Percentiles rank a stretch among this genome's conserved stretches.
Conservation (phyloP, 768 basidiomycete genomes). For the Suillus subluteus region DNA sequence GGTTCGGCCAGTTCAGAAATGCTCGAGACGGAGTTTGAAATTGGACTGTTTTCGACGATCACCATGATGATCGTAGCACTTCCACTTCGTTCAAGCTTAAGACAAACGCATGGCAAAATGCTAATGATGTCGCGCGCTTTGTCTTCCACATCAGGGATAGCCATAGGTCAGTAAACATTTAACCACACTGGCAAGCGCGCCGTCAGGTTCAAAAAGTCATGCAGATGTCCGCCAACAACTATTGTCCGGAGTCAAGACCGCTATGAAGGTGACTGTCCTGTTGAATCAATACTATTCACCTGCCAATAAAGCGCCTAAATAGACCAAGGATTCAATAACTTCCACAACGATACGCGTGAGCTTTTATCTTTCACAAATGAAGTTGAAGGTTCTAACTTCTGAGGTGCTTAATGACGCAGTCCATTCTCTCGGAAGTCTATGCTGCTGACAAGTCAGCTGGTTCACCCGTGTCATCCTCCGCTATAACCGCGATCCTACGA, state of each 20-base stretch:
- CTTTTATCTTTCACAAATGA: slow-evolving; percentile 1
- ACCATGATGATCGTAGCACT: not conserved
- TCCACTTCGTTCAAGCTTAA: not conserved
- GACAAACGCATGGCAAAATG: not conserved
- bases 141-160: not conserved
- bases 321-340: slow-evolving; percentile 60
- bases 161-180: slow-evolving; percentile 2
- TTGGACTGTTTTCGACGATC: not conserved
- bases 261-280: slow-evolving; percentile 66
- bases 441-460: slow-evolving; percentile 61
- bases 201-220: slow-evolving; percentile 8
- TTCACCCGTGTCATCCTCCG: slow-evolving; percentile 48
- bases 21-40: not conserved
- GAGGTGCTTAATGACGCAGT: slow-evolving; percentile 41
- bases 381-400: not conserved
- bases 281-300: not conserved
- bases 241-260: slow-evolving; percentile 56
- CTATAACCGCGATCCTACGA: slow-evolving; percentile 55
- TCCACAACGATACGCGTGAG: slow-evolving; percentile 64
- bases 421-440: slow-evolving; percentile 71
- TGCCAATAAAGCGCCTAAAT: slow-evolving; percentile 10
- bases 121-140: not conserved
- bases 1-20: no score
- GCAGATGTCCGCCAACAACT: slow-evolving; percentile 59
- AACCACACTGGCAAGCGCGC: not conserved